These are phyloP conservation scores for Coccomyxa sp. DNA, from an alignment of 139 green algal species.

Conservation along the genomic window DNA sequence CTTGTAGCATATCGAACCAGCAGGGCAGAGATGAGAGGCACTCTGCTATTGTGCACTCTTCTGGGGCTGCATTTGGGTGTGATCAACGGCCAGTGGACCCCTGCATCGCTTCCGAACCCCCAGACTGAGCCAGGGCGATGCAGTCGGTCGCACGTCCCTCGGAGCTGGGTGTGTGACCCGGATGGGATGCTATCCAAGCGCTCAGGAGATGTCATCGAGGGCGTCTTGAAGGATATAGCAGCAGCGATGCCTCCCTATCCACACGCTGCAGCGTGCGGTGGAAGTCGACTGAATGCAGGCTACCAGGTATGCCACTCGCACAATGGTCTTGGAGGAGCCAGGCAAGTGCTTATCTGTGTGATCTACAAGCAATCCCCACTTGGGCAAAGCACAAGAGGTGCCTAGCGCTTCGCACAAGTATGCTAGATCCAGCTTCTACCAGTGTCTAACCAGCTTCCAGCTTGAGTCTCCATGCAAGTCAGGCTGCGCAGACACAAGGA, in stretches of 20 bases:
- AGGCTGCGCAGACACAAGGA: no score
- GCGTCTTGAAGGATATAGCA: slow-evolving; percentile 42
- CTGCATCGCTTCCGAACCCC: slow-evolving; percentile 28
- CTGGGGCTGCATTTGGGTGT: no score
- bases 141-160: slow-evolving; percentile 9
- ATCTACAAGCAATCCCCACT: no score
- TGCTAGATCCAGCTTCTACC: background rate
- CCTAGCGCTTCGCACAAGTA: background rate
- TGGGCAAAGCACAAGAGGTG: no score
- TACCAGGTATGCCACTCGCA: slow-evolving; percentile 7
- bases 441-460: background rate
- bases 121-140: slow-evolving; percentile 9
- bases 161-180: slow-evolving; percentile 49
- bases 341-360: no score
- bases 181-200: slow-evolving; percentile 34
- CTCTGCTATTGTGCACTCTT: no score
- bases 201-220: slow-evolving; percentile 39
- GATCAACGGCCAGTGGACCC: no score
- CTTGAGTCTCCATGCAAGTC: no score
- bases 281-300: background rate
- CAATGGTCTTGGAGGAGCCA: slow-evolving; percentile 38
- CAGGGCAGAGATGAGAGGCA: no score
- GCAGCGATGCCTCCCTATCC: slow-evolving; percentile 35
- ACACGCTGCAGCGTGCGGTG: background rate
- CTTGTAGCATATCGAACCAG: no score